Percentiles rank a stretch among this genome's conserved stretches.
Evolutionary conservation across 2,329 filamentous ascomycete species (phyloP).

Genomic region (Fusarium fujikuroi): DNA sequence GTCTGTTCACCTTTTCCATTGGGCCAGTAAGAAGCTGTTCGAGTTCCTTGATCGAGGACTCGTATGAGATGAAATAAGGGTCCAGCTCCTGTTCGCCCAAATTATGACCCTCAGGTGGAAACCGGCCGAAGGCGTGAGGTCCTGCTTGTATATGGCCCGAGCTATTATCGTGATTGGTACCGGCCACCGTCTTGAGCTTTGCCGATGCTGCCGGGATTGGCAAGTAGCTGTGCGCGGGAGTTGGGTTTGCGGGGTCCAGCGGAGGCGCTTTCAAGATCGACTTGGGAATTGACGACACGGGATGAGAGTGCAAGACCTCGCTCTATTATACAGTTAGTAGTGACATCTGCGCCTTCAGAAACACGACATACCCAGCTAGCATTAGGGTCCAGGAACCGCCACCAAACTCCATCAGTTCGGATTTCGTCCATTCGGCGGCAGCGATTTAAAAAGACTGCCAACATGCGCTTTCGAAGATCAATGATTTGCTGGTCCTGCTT

Average conservation of each 20-base stretch:
- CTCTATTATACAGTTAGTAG: slow-evolving; percentile 64
- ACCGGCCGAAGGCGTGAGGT: slow-evolving; percentile 76
- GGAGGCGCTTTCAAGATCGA: slow-evolving; percentile 96
- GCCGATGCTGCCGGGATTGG: slow-evolving; percentile 87
- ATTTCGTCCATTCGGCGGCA: slow-evolving; percentile 94
- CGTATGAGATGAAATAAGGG: slow-evolving; percentile 94
- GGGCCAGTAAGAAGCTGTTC: slow-evolving; percentile 89
- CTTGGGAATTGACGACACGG: slow-evolving; percentile 91
- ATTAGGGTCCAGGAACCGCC: slow-evolving; percentile 97
- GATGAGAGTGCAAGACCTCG: slow-evolving; percentile 93
- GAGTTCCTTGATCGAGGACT: slow-evolving; percentile 89
- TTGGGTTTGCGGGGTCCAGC: slow-evolving; percentile 91
- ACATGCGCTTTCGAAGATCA: slow-evolving; percentile 94
- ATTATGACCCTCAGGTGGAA: slow-evolving; percentile 80
- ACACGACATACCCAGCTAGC: slow-evolving; percentile 85
- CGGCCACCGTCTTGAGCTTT: slow-evolving; percentile 75
- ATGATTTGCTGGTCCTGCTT: slow-evolving; percentile 98
- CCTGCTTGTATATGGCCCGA: slow-evolving; percentile 53
- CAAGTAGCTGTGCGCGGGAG: slow-evolving; percentile 84
- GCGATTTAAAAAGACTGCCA: slow-evolving; percentile 93
- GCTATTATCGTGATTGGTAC: slow-evolving; percentile 49
- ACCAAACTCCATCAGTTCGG: slow-evolving; percentile 93
- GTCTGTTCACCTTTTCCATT: slow-evolving; percentile 96
- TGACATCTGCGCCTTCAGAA: background rate
- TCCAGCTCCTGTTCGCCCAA: slow-evolving; percentile 91